Percentiles rank a stretch among this genome's conserved stretches.
Evolutionary conservation across 2,329 filamentous ascomycete genomes (phyloP).

Genomic region (Alternaria consortialis): DNA sequence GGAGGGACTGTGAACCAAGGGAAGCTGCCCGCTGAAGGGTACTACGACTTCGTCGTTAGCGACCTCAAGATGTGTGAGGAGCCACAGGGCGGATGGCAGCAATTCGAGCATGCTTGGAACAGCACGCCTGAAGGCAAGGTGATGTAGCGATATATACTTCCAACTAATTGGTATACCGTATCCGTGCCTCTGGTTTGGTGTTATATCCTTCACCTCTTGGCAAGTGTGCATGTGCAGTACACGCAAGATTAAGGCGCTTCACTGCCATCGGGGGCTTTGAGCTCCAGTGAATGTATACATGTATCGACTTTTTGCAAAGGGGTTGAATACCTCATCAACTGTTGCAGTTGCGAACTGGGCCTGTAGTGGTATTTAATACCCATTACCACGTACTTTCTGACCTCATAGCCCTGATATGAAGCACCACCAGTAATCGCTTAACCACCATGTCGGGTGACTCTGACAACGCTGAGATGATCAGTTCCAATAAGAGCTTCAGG

Average conservation of each 20-base stretch:
- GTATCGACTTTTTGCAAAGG: too few relatives aligned
- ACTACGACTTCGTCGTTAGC: slow-evolving; percentile 66
- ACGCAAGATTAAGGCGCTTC: not conserved
- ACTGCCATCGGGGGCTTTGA: not conserved
- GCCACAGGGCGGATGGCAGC: slow-evolving; percentile 64
- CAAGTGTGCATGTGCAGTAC: not conserved
- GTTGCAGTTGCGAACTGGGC: too few relatives aligned
- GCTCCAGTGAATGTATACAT: not conserved
- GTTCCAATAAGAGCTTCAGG: not conserved
- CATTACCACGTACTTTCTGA: too few relatives aligned
- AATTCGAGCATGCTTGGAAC: slow-evolving; percentile 63
- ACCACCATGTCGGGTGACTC: too few relatives aligned
- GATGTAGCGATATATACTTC: slow-evolving; percentile 24
- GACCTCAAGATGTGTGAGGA: slow-evolving; percentile 63
- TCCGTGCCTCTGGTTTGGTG: not conserved
- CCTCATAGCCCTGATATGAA: too few relatives aligned
- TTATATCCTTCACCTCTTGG: not conserved
- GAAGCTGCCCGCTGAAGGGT: slow-evolving; percentile 60
- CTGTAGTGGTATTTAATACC: too few relatives aligned
- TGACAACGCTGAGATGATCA: too few relatives aligned
- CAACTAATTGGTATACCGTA: not conserved
- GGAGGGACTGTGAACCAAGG: slow-evolving; percentile 67
- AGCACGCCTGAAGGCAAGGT: slow-evolving; percentile 44
- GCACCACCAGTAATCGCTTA: too few relatives aligned
- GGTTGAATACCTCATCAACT: too few relatives aligned